phyloP scores from a whole-genome alignment of 2,329 filamentous ascomycete genomes.

The Emmonsia crescens region DNA sequence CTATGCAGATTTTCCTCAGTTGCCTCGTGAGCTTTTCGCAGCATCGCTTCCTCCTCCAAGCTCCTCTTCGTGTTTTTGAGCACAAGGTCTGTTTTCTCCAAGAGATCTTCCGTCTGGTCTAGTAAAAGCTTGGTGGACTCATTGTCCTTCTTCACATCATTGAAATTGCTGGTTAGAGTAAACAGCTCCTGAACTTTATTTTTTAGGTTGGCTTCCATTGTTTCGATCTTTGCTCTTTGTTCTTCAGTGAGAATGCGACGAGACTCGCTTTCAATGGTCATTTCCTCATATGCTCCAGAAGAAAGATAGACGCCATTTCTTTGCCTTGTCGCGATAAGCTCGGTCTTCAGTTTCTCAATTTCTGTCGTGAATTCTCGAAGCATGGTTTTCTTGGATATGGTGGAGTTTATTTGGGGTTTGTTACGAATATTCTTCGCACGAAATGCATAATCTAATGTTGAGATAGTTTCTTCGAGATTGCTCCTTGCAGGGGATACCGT shows the following conservation, averaged over 20 bases:
- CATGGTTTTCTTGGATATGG: slow-evolving; percentile 85
- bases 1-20: slow-evolving; percentile 68
- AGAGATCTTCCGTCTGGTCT: slow-evolving; percentile 66
- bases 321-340: slow-evolving; percentile 83
- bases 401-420: slow-evolving; percentile 88
- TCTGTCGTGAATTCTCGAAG: slow-evolving; percentile 82
- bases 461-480: slow-evolving; percentile 96
- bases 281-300: slow-evolving; percentile 78
- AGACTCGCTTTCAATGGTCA: slow-evolving; percentile 86
- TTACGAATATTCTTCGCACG: slow-evolving; percentile 97
- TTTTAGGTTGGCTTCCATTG: slow-evolving; percentile 76
- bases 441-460: slow-evolving; percentile 94
- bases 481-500: slow-evolving; percentile 90
- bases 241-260: slow-evolving; percentile 84
- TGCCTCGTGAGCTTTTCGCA: slow-evolving; percentile 73
- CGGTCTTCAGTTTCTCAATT: slow-evolving; percentile 88
- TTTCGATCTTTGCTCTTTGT: slow-evolving; percentile 82
- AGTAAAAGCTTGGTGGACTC: slow-evolving; percentile 62
- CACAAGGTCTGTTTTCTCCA: slow-evolving; percentile 81
- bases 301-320: slow-evolving; percentile 92
- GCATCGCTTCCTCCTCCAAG: slow-evolving; percentile 65
- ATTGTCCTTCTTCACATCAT: slow-evolving; percentile 78
- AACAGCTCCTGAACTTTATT: slow-evolving; percentile 94
- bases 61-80: slow-evolving; percentile 64
- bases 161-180: slow-evolving; percentile 73